phyloP scores from a whole-genome alignment of 139 green algal genomes.

The Limnomonas spitsbergensis region DNA sequence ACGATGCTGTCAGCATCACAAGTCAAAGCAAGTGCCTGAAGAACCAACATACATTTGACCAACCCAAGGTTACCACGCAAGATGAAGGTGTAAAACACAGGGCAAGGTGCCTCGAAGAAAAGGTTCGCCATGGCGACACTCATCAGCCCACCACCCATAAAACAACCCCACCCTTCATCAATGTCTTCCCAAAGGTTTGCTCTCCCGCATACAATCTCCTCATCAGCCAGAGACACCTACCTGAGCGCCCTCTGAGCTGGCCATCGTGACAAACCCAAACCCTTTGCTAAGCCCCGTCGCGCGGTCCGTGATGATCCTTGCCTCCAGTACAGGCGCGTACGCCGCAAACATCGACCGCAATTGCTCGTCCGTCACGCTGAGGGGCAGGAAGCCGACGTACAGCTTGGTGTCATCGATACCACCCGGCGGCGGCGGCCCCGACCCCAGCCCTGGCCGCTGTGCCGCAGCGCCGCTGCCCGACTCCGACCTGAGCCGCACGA shows the following conservation, averaged over 20 bases:
- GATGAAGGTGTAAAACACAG: not conserved
- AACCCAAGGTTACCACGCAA: not conserved
- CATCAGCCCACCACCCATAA: not conserved
- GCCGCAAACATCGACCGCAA: conserved; percentile 64
- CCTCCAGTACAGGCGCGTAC: conserved; percentile 26
- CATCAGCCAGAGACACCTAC: not conserved
- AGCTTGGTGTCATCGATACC: conserved; percentile 53
- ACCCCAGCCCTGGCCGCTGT: not conserved
- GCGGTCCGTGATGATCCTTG: not conserved
- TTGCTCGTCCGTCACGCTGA: not conserved
- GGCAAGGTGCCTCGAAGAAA: too few species aligned
- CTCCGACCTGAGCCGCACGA: conserved; percentile 51
- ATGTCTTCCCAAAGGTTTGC: too few species aligned
- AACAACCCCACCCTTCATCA: not conserved
- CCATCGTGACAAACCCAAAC: conserved; percentile 10
- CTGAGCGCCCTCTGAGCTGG: not conserved
- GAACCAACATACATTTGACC: conserved; percentile 2
- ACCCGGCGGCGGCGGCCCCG: not conserved
- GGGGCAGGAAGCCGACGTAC: conserved; percentile 49
- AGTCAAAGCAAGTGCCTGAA: not conserved
- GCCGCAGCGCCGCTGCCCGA: not conserved
- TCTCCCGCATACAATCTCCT: not conserved
- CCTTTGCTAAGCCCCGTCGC: conserved; percentile 5
- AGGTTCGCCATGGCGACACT: not conserved
- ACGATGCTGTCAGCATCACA: not conserved